These are phyloP conservation scores for Wickerhamiella shivajii DNA, from an alignment of 805 yeast genomes.

Conservation along the genomic window DNA sequence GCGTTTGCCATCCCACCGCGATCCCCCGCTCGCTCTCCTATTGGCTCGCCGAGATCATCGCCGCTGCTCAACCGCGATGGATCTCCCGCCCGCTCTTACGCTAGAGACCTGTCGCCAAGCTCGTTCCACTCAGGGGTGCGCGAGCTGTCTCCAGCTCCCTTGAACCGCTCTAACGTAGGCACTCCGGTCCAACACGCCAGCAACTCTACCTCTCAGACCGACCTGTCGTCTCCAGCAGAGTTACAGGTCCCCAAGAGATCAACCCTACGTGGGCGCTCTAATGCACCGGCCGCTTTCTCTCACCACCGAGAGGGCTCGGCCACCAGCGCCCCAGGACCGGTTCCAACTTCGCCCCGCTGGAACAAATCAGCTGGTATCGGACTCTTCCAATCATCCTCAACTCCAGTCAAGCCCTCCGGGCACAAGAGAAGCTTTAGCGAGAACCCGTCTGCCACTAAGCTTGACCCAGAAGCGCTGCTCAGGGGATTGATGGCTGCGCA, in stretches of 20 bases:
- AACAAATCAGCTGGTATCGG: neutral
- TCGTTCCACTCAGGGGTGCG: too few species aligned
- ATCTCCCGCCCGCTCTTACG: too few species aligned
- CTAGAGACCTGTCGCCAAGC: too few species aligned
- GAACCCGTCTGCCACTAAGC: slow-evolving; percentile 2
- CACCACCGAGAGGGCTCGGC: too few species aligned
- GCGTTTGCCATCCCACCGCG: slow-evolving; percentile 4
- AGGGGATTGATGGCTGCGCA: slow-evolving; percentile 19
- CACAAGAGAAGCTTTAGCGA: slow-evolving; percentile 18
- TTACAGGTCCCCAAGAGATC: slow-evolving; percentile 6
- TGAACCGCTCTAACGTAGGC: too few species aligned
- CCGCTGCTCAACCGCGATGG: too few species aligned
- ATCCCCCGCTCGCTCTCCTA: slow-evolving; percentile 5
- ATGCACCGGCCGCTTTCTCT: too few species aligned
- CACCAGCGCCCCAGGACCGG: slow-evolving; percentile 6
- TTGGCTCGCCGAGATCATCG: slow-evolving; percentile 1
- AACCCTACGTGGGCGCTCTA: neutral
- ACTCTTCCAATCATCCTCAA: too few species aligned
- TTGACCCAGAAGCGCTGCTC: slow-evolving; percentile 10
- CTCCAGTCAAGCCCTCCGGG: neutral
- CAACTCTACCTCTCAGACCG: too few species aligned
- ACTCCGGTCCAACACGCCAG: too few species aligned
- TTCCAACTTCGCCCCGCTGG: slow-evolving; percentile 6
- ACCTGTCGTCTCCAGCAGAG: too few species aligned
- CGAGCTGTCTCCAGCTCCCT: too few species aligned